Evolutionary conservation across 345 rosid species (phyloP).

Genomic region (Ailanthus altissimus): DNA sequence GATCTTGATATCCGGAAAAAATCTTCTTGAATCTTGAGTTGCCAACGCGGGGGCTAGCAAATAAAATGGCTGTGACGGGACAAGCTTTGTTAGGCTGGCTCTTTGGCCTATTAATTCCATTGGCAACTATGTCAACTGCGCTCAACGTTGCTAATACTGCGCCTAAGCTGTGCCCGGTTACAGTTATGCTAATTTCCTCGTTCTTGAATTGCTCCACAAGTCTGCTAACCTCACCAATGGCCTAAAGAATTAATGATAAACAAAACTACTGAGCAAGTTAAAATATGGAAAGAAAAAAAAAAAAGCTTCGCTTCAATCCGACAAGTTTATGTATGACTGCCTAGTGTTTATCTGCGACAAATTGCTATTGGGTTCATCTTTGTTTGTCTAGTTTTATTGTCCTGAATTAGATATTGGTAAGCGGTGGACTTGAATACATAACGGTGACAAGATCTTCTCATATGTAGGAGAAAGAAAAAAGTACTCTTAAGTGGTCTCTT

Average conservation of each 20-base stretch:
- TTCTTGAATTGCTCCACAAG: conserved; percentile 52
- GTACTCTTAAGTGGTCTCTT: too few relatives aligned
- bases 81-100: conserved; percentile 26
- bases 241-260: conserved; percentile 26
- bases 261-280: not conserved
- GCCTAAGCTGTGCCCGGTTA: conserved; percentile 71
- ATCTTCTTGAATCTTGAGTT: conserved; percentile 45
- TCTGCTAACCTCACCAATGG: conserved; percentile 47
- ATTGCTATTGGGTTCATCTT: too few relatives aligned
- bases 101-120: conserved; percentile 50
- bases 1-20: conserved; percentile 46
- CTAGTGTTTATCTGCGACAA: too few relatives aligned
- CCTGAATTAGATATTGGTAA: too few relatives aligned
- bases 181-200: conserved; percentile 69
- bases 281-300: too few relatives aligned
- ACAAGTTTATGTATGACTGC: too few relatives aligned
- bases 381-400: too few relatives aligned
- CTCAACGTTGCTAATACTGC: conserved; percentile 61
- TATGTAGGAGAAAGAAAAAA: too few relatives aligned
- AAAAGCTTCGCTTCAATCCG: too few relatives aligned
- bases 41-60: conserved; percentile 73
- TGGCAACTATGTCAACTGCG: conserved; percentile 60
- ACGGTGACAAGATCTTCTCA: too few relatives aligned
- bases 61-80: conserved; percentile 58
- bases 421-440: too few relatives aligned